phyloP scores from a whole-genome alignment of 352 stramenopile species.

The Phytophthora citricola region DNA sequence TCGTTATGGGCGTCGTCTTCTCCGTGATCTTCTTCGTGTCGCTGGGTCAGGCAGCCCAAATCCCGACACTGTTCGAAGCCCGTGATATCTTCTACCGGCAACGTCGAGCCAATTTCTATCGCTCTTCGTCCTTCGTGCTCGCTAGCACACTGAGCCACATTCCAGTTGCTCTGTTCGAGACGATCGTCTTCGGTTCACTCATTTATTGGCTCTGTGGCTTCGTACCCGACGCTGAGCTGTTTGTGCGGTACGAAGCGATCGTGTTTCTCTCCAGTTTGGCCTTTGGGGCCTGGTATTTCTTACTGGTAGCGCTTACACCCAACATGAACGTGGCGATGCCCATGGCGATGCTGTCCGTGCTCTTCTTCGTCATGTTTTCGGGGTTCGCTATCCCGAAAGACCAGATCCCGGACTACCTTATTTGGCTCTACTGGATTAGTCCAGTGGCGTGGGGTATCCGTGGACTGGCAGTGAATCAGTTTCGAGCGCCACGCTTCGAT shows the following conservation, averaged over 20 bases:
- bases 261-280: slow-evolving; percentile 54
- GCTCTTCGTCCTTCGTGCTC: slow-evolving; percentile 74
- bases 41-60: slow-evolving; percentile 69
- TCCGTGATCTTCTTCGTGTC: slow-evolving; percentile 79
- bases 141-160: slow-evolving; percentile 46
- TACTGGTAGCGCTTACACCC: slow-evolving; percentile 42
- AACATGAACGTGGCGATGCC: slow-evolving; percentile 53
- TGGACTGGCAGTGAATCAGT: slow-evolving; percentile 47
- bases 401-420: slow-evolving; percentile 53
- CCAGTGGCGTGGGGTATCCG: slow-evolving; percentile 48
- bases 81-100: slow-evolving; percentile 59
- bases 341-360: slow-evolving; percentile 51
- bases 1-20: slow-evolving; percentile 84
- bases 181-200: slow-evolving; percentile 76
- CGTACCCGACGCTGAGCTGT: slow-evolving; percentile 34
- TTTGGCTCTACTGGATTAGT: slow-evolving; percentile 54
- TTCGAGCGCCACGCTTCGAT: slow-evolving; percentile 40
- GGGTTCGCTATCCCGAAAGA: slow-evolving; percentile 59
- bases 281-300: slow-evolving; percentile 55
- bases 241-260: slow-evolving; percentile 51
- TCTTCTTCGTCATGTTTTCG: slow-evolving; percentile 57
- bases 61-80: slow-evolving; percentile 81
- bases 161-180: slow-evolving; percentile 60
- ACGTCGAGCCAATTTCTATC: slow-evolving; percentile 55
- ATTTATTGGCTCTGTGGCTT: slow-evolving; percentile 86